phyloP scores from a whole-genome alignment of 495 filamentous ascomycete genomes.

The Pyrenula aspistea region DNA sequence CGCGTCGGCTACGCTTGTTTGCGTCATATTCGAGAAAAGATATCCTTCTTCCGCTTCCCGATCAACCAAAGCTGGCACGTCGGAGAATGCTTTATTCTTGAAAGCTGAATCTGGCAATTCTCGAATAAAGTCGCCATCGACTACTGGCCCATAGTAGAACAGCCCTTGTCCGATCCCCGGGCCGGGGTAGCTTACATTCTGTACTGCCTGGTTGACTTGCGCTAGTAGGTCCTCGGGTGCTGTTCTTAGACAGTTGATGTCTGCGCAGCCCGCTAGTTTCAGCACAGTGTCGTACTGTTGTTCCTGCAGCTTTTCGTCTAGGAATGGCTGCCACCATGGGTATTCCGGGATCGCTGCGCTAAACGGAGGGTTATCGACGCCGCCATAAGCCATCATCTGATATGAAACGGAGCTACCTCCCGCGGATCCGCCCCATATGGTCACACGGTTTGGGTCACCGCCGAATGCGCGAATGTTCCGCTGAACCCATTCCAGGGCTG shows the following conservation, averaged over 20 bases:
- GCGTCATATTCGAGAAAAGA: background rate
- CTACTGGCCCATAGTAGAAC: background rate
- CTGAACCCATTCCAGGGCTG: slow-evolving; percentile 38
- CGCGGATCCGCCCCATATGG: slow-evolving; percentile 64
- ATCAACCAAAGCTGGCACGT: background rate
- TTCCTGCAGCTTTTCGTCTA: background rate
- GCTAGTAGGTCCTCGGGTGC: background rate
- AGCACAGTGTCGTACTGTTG: background rate
- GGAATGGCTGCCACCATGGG: background rate
- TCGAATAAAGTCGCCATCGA: background rate
- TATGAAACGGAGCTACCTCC: slow-evolving; percentile 44
- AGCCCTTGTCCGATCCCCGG: background rate
- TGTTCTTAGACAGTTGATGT: background rate
- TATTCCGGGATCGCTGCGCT: slow-evolving; percentile 57
- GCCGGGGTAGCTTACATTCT: background rate
- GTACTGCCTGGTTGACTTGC: background rate
- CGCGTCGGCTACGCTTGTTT: background rate
- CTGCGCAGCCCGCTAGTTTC: background rate
- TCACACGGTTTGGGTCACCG: slow-evolving; percentile 49
- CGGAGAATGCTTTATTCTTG: background rate
- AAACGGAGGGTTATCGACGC: slow-evolving; percentile 55
- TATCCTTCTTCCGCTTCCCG: background rate
- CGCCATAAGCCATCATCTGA: background rate
- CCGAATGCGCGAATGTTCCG: slow-evolving; percentile 45
- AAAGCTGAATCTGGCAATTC: background rate